Evolutionary conservation across 83 land plant genomes (phyloP).

Genomic region (Picea engelmannii): DNA sequence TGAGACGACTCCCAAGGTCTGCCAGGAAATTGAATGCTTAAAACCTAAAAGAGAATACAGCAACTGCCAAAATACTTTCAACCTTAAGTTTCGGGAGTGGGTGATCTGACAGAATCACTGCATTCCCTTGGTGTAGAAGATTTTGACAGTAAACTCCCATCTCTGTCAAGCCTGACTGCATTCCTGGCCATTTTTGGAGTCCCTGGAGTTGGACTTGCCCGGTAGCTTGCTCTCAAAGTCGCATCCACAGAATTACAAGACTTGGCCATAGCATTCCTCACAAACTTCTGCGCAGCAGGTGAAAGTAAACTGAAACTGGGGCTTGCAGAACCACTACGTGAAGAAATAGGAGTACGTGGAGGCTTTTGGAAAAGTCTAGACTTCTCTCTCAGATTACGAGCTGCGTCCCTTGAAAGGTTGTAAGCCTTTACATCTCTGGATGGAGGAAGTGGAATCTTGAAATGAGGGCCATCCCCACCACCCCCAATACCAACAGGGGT

Average conservation of each 20-base stretch:
- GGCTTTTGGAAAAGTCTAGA: constrained; percentile 68
- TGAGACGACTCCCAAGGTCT: too few species aligned
- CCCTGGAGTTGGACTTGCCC: constrained; percentile 60
- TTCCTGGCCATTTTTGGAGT: constrained; percentile 74
- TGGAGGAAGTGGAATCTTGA: constrained; percentile 81
- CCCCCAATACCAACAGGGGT: constrained; percentile 80
- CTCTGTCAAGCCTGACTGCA: constrained; percentile 66
- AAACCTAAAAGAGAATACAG: too few species aligned
- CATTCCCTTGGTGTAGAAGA: constrained; percentile 57
- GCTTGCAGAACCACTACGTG: constrained; percentile 69
- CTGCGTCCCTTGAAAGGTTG: constrained; percentile 90
- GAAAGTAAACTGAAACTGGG: constrained; percentile 72
- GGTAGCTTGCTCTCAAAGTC: constrained; percentile 89
- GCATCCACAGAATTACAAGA: constrained; percentile 78
- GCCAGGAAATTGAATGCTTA: too few species aligned
- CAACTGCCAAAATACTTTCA: too few species aligned
- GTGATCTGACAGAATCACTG: constrained; percentile 7
- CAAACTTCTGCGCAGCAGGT: constrained; percentile 97
- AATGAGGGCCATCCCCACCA: constrained; percentile 87
- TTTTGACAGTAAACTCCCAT: constrained; percentile 49
- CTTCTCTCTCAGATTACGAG: constrained; percentile 86
- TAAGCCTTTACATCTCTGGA: constrained; percentile 90
- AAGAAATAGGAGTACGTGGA: constrained; percentile 64
- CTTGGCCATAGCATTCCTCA: constrained; percentile 89
- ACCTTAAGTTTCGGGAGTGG: constrained; percentile 10